phyloP scores from a whole-genome alignment of 2,329 filamentous ascomycete genomes.

The Talaromyces albobiverticillius region DNA sequence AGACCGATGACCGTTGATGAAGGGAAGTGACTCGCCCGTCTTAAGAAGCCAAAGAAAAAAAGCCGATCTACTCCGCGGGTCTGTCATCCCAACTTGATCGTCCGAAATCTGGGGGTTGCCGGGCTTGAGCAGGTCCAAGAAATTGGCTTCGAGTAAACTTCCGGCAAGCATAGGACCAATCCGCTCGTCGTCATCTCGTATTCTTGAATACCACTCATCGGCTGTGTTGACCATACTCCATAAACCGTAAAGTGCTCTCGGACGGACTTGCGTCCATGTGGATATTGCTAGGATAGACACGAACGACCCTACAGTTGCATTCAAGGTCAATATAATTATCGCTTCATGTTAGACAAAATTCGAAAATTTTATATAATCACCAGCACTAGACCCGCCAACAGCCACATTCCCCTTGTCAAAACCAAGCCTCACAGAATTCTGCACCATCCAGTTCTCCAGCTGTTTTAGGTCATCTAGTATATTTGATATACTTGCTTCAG shows the following conservation, averaged over 20 bases:
- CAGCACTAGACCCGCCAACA: neutral
- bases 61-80: neutral
- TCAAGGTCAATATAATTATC: too few species aligned
- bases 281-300: neutral
- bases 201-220: neutral
- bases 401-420: neutral
- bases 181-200: neutral
- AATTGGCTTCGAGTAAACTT: neutral
- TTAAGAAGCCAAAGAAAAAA: constrained; percentile 1
- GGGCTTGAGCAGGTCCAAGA: neutral
- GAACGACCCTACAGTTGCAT: neutral
- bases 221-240: neutral
- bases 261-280: neutral
- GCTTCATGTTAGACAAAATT: neutral
- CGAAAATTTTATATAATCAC: neutral
- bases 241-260: neutral
- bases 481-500: neutral
- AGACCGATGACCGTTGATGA: too few species aligned
- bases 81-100: neutral
- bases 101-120: neutral
- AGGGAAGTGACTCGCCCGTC: neutral
- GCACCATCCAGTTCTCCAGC: neutral
- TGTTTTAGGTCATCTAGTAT: neutral
- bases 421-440: neutral
- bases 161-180: neutral